Evolutionary conservation across 2,329 filamentous ascomycete genomes (phyloP).

Genomic region (Apiospora malaysiana): DNA sequence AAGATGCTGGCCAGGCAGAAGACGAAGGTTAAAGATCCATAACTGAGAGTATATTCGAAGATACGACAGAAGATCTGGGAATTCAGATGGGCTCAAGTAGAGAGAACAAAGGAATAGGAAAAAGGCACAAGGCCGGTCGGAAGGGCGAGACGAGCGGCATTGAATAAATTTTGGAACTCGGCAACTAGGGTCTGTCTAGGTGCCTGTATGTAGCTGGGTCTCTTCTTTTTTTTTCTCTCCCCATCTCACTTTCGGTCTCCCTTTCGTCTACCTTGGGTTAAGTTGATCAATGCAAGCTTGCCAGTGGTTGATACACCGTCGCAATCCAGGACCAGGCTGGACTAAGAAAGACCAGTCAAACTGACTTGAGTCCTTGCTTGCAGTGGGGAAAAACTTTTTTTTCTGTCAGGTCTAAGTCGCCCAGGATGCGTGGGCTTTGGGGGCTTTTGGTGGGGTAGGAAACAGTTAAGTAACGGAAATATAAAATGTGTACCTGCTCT

Average conservation of each 20-base stretch:
- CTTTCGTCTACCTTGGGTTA: background rate
- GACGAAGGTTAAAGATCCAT: constrained; percentile 19
- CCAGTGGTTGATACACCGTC: constrained; percentile 18
- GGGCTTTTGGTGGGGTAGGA: constrained; percentile 6
- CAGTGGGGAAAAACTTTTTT: constrained; percentile 20
- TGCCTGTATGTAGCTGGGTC: constrained; percentile 12
- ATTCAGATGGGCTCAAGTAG: background rate
- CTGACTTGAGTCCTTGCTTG: constrained; percentile 3
- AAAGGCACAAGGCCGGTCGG: background rate
- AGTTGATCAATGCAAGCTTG: constrained; percentile 12
- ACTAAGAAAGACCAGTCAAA: constrained; percentile 10
- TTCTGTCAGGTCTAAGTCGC: background rate
- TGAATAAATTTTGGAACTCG: constrained; percentile 11
- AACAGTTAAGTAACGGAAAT: background rate
- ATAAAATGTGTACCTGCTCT: background rate
- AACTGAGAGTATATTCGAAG: background rate
- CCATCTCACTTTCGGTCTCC: background rate
- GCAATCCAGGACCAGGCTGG: background rate
- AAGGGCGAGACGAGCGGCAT: constrained; percentile 8
- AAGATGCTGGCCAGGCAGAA: constrained; percentile 18
- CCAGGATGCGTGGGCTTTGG: constrained; percentile 13
- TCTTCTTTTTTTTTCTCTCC: constrained; percentile 10
- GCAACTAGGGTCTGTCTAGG: constrained; percentile 6
- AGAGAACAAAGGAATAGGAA: constrained; percentile 7
- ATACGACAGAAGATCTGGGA: background rate